phyloP scores from a whole-genome alignment of 139 green algal genomes.

The Chlorella sp. region DNA sequence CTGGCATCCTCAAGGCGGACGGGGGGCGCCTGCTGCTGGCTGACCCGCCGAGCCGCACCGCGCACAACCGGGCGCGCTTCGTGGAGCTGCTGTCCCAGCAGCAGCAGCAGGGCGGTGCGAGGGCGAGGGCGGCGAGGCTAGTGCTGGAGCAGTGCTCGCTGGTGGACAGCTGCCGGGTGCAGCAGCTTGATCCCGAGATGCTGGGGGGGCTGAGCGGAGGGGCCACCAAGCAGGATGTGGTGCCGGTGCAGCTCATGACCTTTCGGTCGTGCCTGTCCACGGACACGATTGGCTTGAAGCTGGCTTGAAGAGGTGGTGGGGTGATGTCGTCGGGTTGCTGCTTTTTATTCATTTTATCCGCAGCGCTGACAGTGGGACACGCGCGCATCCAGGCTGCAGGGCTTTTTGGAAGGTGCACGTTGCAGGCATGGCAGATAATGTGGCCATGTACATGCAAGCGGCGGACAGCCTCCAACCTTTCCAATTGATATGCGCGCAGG shows the following conservation, averaged over 20 bases:
- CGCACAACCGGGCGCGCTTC: conserved; percentile 39
- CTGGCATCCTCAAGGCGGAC: conserved; percentile 9
- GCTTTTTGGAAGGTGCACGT: too few relatives aligned
- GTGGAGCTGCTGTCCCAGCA: conserved; percentile 18
- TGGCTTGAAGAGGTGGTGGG: too few relatives aligned
- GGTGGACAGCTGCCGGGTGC: neutral
- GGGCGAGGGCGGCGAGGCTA: neutral
- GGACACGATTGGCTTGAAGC: neutral
- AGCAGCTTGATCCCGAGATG: neutral
- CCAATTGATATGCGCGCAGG: too few relatives aligned
- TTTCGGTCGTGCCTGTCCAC: neutral
- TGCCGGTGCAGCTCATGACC: neutral
- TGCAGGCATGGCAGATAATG: too few relatives aligned
- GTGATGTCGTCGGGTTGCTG: too few relatives aligned
- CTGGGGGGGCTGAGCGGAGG: neutral
- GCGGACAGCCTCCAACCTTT: too few relatives aligned
- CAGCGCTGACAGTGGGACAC: too few relatives aligned
- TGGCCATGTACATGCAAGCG: too few relatives aligned
- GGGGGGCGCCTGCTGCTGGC: conserved; percentile 34
- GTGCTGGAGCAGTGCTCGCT: neutral
- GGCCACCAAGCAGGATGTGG: neutral
- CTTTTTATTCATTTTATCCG: too few relatives aligned
- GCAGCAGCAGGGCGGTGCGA: neutral
- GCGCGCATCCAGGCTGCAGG: too few relatives aligned
- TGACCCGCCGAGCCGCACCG: conserved; percentile 47